Base-by-base conservation (phyloP, 768 basidiomycete genomes). In the Termitomyces sp. region DNA sequence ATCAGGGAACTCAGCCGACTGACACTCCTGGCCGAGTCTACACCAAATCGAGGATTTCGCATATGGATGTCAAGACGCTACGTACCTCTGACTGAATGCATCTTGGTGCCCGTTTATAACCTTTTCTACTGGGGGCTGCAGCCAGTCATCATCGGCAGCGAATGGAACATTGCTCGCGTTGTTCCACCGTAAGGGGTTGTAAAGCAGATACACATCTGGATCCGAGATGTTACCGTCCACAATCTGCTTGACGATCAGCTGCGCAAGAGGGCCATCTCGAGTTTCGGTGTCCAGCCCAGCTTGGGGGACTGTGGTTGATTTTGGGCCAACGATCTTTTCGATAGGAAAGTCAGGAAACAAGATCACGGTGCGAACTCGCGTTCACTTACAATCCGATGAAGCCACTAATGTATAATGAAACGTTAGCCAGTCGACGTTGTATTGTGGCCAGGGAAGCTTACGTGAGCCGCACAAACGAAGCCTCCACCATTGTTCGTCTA, bases 381-480 rank as follows among this genome's bases (percentile, higher is more conserved):
- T 49, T n/a, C 33, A 63, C 75, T 61, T 61, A 75, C 78, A 48
- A 80, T 74, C 32, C 77, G 75, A 62, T 78, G 79, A 36, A 80
- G 71, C 76, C 75, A 80, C 77, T 80, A 30, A 20, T 55, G 18
- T 55, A 43, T 22, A 59, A 34, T 24, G 40, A 57, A 39, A 56
- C 33, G 9, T 58, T 46, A 58, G 46, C 33, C 22, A 54, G n/a
- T 42, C 44, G 13, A 52, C 20, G 5, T 58, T 7, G 34, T 30
- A 27, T 12, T 27, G 22, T 52, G 44, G 14, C 20, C 42, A 47
- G 32, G n/a, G 47, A 14, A 53, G 30, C 82, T 68, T 64, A 84
- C 83, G 68, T 84, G 81, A 12, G 84, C 82, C 42, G 82, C 74
- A 66, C 84, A 85, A 57, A 86, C 82, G 70, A 78, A 85, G 14